Base-by-base conservation (phyloP, 169 alveolate species). In the Cryptosporidium bovis region DNA sequence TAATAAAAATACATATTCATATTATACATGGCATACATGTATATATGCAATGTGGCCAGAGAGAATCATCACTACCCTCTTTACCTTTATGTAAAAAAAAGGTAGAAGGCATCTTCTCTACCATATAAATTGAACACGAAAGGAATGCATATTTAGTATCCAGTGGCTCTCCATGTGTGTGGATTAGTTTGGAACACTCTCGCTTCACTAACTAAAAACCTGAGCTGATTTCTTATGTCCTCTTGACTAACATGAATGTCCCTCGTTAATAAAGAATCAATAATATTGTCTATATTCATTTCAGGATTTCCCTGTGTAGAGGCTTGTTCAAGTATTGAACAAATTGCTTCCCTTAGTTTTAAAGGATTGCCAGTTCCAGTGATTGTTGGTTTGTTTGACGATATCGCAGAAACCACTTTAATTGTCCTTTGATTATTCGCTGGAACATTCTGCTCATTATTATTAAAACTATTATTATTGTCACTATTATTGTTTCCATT, bases 161-260 rank as follows among this genome's bases (percentile, higher is more conserved):
- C 87, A 3, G 87, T 77, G 8, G 87, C 87, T 24, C 87, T 60
- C 87, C 87, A 77, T 13, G 46, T 60, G 34, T 77, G 62, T 15
- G 87, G 87, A 40, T 77, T 77, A 3, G 87, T 77, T 33, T 77
- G 87, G 36, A 58, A 77, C 2, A 77, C 87, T 8, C 64, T 77
- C 1, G 87, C 87, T 34, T 77, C 87, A 8, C 87, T 71, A 20
- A 77, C 87, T 50, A 77, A 48, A 31, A 58, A 58, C 48, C 33
- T 77, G 50, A 77, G 71, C 16, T 77, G 71, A 16, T 48, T 62
- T 24, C 87, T 77, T 2, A 77, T 62, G 0, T 77, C 87, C 1
- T 77, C 87, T 40, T 77, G 87, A 10, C 64, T 77, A 2, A 44
- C 71, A 12, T 56, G 50, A 48, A 77, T 60, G 53, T 77, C 71